These are phyloP conservation scores for Sporodiniella umbellata DNA, from an alignment of 371 early-diverging fungal genomes.

Conservation along the genomic window DNA sequence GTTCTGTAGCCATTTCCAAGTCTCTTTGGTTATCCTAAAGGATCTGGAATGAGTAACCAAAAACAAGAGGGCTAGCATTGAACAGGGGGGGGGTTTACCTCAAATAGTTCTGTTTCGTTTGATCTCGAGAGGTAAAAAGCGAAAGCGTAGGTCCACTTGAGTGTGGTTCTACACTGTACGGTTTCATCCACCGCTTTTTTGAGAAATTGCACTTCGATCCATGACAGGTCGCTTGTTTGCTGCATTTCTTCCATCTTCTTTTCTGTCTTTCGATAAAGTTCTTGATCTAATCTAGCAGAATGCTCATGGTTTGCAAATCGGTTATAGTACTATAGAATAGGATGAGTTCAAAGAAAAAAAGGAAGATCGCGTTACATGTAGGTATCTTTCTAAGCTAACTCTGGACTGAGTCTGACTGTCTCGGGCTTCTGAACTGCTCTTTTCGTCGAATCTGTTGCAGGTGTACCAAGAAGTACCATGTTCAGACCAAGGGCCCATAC, in stretches of 20 bases:
- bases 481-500: conserved; percentile 86
- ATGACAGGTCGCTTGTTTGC: conserved; percentile 81
- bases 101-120: conserved; percentile 91
- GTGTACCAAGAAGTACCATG: conserved; percentile 90
- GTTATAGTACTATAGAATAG: conserved; percentile 78
- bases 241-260: conserved; percentile 97
- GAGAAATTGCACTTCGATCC: conserved; percentile 98
- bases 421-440: conserved; percentile 74
- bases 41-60: background rate
- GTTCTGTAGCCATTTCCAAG: conserved; percentile 94
- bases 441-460: conserved; percentile 93
- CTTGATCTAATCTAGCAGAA: conserved; percentile 85
- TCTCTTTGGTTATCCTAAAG: conserved; percentile 89
- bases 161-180: conserved; percentile 80
- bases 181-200: conserved; percentile 90
- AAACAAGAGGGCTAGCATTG: too few relatives aligned
- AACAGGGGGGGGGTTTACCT: conserved; percentile 29
- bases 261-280: conserved; percentile 85
- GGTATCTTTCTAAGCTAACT: conserved; percentile 86
- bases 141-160: conserved; percentile 97
- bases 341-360: background rate
- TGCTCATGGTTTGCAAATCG: conserved; percentile 98
- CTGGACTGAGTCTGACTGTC: conserved; percentile 85
- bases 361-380: conserved; percentile 66
- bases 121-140: conserved; percentile 88